These are phyloP conservation scores for Curvularia verruculosa DNA, from an alignment of 2,329 filamentous ascomycete species.

Conservation along the genomic window DNA sequence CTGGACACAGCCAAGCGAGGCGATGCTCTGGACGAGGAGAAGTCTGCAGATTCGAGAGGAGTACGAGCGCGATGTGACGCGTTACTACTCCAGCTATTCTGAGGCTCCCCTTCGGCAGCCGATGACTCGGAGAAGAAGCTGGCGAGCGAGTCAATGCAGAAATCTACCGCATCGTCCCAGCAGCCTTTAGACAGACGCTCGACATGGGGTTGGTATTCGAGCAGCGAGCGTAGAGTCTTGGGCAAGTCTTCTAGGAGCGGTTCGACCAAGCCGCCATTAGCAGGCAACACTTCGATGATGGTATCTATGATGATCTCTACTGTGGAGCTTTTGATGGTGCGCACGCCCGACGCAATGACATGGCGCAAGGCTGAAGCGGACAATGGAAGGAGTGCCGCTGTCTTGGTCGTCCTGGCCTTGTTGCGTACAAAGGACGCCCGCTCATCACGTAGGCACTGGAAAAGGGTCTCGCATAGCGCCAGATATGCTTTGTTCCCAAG, in stretches of 20 bases:
- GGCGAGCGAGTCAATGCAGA: constrained; percentile 70
- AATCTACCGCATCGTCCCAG: constrained; percentile 73
- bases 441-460: constrained; percentile 70
- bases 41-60: constrained; percentile 38
- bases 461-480: constrained; percentile 79
- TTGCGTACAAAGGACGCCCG: constrained; percentile 66
- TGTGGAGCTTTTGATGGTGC: constrained; percentile 75
- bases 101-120: constrained; percentile 29
- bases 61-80: constrained; percentile 41
- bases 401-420: constrained; percentile 49
- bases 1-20: constrained; percentile 29
- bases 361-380: constrained; percentile 75
- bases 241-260: constrained; percentile 78
- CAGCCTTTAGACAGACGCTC: constrained; percentile 74
- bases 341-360: constrained; percentile 71
- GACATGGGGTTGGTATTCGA: constrained; percentile 76
- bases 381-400: constrained; percentile 63
- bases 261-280: constrained; percentile 67
- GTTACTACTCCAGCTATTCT: constrained; percentile 39
- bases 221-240: constrained; percentile 72
- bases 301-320: constrained; percentile 80
- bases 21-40: constrained; percentile 31
- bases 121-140: constrained; percentile 30
- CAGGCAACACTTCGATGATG: constrained; percentile 75
- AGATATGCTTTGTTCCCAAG: constrained; percentile 81